Evolutionary conservation across 1,284 basidiomycete genomes (phyloP).

Genomic region (Inonotus hispidus): DNA sequence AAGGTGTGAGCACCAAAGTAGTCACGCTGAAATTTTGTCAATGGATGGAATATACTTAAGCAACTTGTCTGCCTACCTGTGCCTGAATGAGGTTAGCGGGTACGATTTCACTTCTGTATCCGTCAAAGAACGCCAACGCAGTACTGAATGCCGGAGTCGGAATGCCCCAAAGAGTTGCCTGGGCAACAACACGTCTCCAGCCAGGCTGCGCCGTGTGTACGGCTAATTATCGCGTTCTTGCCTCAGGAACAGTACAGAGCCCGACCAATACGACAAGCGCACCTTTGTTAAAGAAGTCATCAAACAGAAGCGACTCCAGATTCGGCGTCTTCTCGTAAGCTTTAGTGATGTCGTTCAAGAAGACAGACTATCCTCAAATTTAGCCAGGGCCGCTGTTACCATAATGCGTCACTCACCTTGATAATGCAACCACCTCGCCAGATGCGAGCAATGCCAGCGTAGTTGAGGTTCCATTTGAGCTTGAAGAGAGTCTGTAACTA

Average conservation of each 20-base stretch:
- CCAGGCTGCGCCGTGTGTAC: constrained; percentile 94
- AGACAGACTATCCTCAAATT: constrained; percentile 60
- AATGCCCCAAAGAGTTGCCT: constrained; percentile 97
- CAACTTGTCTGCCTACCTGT: constrained; percentile 48
- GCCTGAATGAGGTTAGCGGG: constrained; percentile 95
- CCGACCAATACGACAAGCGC: background rate
- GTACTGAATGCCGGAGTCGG: constrained; percentile 95
- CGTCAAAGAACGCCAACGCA: constrained; percentile 98
- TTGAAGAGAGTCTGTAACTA: constrained; percentile 30
- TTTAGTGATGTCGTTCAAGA: constrained; percentile 88
- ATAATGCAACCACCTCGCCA: constrained; percentile 99
- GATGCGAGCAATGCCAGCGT: constrained; percentile 97
- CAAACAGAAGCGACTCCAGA: constrained; percentile 92
- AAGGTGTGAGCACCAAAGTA: constrained; percentile 96
- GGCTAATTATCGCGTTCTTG: constrained; percentile 38
- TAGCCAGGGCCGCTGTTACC: background rate
- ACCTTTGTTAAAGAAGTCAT: constrained; percentile 98
- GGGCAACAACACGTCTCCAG: constrained; percentile 96
- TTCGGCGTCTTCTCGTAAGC: constrained; percentile 87
- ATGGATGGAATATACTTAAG: background rate
- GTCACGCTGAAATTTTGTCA: constrained; percentile 64
- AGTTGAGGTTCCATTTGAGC: constrained; percentile 83
- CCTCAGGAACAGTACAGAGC: background rate
- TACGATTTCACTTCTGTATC: constrained; percentile 88
- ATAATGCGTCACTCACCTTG: constrained; percentile 45